A percentile compares a stretch with the other conserved stretches of the same genome.
Evolutionary conservation across 306 rosid species (phyloP).

Genomic region (Astragalus glycyphyllos): DNA sequence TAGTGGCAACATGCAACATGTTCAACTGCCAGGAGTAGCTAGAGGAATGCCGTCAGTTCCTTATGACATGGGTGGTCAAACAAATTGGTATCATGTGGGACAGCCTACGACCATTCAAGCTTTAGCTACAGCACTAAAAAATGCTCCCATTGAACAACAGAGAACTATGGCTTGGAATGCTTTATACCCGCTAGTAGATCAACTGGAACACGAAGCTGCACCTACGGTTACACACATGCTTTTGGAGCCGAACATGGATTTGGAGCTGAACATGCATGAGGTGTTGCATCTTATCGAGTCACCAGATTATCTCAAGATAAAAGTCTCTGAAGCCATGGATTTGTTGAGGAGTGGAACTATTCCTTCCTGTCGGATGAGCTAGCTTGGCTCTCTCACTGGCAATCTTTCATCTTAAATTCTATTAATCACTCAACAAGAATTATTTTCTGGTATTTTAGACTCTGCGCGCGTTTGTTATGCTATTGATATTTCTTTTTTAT

Average conservation of each 20-base stretch:
- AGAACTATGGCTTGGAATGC: slow-evolving; percentile 82
- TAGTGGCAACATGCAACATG: slow-evolving; percentile 65
- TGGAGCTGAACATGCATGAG: slow-evolving; percentile 88
- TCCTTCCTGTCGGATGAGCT: slow-evolving; percentile 61
- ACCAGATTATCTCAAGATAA: slow-evolving; percentile 66
- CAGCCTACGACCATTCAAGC: slow-evolving; percentile 64
- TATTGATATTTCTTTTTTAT: not conserved
- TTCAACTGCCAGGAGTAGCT: slow-evolving; percentile 53
- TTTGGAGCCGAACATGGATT: no score
- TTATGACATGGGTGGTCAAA: slow-evolving; percentile 66
- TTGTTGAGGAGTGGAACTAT: slow-evolving; percentile 71
- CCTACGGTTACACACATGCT: slow-evolving; percentile 89
- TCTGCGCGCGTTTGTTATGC: slow-evolving; percentile 14
- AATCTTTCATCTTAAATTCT: slow-evolving; percentile 50
- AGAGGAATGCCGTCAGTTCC: slow-evolving; percentile 72
- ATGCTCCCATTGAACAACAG: slow-evolving; percentile 70
- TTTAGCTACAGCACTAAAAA: slow-evolving; percentile 74
- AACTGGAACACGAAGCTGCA: slow-evolving; percentile 69
- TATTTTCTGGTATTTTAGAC: not conserved
- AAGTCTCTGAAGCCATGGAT: slow-evolving; percentile 79
- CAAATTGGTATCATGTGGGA: slow-evolving; percentile 59
- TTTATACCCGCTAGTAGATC: slow-evolving; percentile 69
- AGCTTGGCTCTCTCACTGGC: slow-evolving; percentile 64
- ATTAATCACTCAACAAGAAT: not conserved
- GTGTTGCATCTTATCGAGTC: no score